phyloP scores from a whole-genome alignment of 2,329 filamentous ascomycete species.

The Fusarium kyushuense region DNA sequence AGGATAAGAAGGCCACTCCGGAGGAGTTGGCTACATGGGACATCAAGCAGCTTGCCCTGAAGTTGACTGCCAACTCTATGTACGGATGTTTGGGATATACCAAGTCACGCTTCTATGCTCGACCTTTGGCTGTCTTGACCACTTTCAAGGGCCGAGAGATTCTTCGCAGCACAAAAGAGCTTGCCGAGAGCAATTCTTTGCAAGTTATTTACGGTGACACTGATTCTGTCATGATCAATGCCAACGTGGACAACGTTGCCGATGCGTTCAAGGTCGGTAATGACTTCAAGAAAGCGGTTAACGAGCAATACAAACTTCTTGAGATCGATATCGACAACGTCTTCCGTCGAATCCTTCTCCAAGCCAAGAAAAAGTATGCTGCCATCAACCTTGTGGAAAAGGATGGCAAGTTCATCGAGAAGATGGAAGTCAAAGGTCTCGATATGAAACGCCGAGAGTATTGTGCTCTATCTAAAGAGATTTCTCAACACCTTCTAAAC shows the following conservation, averaged over 20 bases:
- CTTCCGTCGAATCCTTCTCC: slow-evolving; percentile 90
- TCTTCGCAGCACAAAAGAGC: slow-evolving; percentile 92
- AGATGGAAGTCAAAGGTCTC: slow-evolving; percentile 97
- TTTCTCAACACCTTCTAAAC: slow-evolving; percentile 89
- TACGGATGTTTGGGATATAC: slow-evolving; percentile 98
- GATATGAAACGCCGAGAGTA: slow-evolving; percentile 99
- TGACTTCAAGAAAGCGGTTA: slow-evolving; percentile 95
- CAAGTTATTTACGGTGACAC: slow-evolving; percentile 99
- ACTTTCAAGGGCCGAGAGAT: slow-evolving; percentile 99
- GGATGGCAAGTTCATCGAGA: slow-evolving; percentile 90
- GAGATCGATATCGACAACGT: slow-evolving; percentile 99
- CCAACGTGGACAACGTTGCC: slow-evolving; percentile 92
- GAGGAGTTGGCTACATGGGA: slow-evolving; percentile 96
- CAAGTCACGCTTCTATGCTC: slow-evolving; percentile 96
- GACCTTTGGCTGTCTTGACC: slow-evolving; percentile 93
- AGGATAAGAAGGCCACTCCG: slow-evolving; percentile 84
- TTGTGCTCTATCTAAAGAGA: slow-evolving; percentile 94
- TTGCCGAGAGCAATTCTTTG: slow-evolving; percentile 90
- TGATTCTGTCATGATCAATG: slow-evolving; percentile 99
- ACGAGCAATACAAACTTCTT: slow-evolving; percentile 89
- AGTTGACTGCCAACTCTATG: slow-evolving; percentile 99
- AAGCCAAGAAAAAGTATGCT: slow-evolving; percentile 99
- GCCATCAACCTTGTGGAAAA: slow-evolving; percentile 93
- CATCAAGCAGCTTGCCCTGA: slow-evolving; percentile 95
- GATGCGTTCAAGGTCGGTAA: slow-evolving; percentile 92